Evolutionary conservation across 257 asterid genomes (phyloP).

Genomic region (Echium plantagineum): DNA sequence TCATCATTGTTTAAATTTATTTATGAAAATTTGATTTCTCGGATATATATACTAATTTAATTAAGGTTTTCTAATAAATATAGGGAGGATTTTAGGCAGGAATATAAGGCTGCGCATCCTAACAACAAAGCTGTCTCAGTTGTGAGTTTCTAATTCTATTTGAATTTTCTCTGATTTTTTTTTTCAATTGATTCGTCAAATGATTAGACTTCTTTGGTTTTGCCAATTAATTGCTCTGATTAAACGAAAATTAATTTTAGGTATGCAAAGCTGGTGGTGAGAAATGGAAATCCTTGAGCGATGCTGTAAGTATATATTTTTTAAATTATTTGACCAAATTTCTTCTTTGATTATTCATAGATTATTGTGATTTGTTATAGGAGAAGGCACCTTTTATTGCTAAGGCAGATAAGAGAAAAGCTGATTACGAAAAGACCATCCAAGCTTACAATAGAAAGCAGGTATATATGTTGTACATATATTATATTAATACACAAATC

Average conservation of each 20-base stretch:
- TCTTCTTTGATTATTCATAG: neutral
- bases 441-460: conserved; percentile 55
- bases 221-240: neutral
- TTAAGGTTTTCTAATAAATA: neutral
- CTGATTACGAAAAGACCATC: conserved; percentile 50
- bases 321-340: too few species aligned
- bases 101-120: conserved; percentile 68
- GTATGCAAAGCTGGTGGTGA: conserved; percentile 94
- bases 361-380: conserved; percentile 14
- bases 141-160: conserved; percentile 25
- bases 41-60: too few species aligned
- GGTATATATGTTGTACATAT: conserved; percentile 16
- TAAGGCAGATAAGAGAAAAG: conserved; percentile 71
- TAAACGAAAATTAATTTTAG: conserved; percentile 9
- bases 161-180: conserved; percentile 8
- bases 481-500: too few species aligned
- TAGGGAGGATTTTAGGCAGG: conserved; percentile 82
- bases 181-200: neutral
- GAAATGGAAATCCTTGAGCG: conserved; percentile 65
- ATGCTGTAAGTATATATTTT: conserved; percentile 31
- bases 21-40: too few species aligned
- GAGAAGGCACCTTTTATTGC: conserved; percentile 71
- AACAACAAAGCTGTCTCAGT: conserved; percentile 73
- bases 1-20: too few species aligned
- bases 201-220: too few species aligned